Conservation (phyloP, 257 asterid genomes). For the Cynanchum wilfordii region DNA sequence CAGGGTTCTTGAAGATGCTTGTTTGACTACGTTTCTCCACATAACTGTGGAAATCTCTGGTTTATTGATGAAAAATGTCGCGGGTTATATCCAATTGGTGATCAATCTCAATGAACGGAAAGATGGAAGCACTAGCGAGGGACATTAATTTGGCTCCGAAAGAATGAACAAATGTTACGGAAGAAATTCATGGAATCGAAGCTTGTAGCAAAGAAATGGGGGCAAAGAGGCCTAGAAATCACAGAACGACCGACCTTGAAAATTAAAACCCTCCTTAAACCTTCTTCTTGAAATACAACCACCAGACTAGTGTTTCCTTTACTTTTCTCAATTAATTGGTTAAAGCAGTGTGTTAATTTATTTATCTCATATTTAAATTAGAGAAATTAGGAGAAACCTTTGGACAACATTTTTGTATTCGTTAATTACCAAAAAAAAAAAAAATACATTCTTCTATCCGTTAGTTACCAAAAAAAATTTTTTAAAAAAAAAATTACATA, state of each 20-base stretch:
- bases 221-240: not conserved
- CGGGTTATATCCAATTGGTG: constrained; percentile 27
- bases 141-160: constrained; percentile 46
- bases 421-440: too few species aligned
- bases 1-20: constrained; percentile 32
- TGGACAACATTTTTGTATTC: too few species aligned
- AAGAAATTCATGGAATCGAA: constrained; percentile 8
- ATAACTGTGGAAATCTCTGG: constrained; percentile 43
- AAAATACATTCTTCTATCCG: too few species aligned
- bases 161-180: not conserved
- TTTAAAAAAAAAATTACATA: too few species aligned
- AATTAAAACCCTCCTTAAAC: constrained; percentile 63
- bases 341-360: too few species aligned
- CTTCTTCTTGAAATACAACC: constrained; percentile 17
- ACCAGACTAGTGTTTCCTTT: too few species aligned
- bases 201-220: not conserved
- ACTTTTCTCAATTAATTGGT: too few species aligned
- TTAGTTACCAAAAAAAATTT: too few species aligned
- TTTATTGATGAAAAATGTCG: constrained; percentile 16
- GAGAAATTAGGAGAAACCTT: too few species aligned
- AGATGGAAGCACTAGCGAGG: constrained; percentile 39
- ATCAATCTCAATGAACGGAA: constrained; percentile 25
- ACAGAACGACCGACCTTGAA: constrained; percentile 15
- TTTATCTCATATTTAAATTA: too few species aligned
- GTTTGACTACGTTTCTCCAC: constrained; percentile 64